Evolutionary conservation across 495 filamentous ascomycete genomes (phyloP).

Genomic region (Penicillium argentinense): DNA sequence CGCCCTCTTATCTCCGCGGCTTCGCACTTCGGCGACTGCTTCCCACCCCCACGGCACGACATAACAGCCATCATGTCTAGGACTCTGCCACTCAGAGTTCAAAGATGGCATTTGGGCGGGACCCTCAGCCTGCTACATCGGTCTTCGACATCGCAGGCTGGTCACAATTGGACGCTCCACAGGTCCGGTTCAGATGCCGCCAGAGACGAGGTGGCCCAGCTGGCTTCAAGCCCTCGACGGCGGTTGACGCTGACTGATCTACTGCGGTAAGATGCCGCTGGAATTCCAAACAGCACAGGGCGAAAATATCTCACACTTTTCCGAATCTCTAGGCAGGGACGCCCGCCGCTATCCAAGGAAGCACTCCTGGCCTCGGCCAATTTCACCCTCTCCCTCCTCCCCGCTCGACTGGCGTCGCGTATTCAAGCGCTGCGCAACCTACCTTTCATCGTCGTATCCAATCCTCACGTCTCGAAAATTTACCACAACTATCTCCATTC

Average conservation of each 20-base stretch:
- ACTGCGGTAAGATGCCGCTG: constrained; percentile 80
- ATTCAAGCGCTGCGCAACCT: constrained; percentile 90
- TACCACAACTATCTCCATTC: constrained; percentile 95
- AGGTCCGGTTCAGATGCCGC: constrained; percentile 41
- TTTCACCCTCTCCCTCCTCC: constrained; percentile 89
- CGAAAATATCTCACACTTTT: background rate
- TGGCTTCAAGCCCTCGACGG: constrained; percentile 77
- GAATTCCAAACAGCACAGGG: background rate
- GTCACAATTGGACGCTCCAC: constrained; percentile 17
- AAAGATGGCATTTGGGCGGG: background rate
- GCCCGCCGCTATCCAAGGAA: constrained; percentile 77
- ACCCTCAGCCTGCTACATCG: constrained; percentile 4
- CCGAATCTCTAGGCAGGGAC: constrained; percentile 66
- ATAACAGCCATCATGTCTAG: constrained; percentile 11
- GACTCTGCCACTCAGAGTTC: constrained; percentile 4
- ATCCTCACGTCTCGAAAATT: constrained; percentile 86
- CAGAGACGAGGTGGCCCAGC: constrained; percentile 71
- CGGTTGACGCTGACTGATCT: constrained; percentile 83
- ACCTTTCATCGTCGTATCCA: constrained; percentile 95
- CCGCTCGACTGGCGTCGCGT: constrained; percentile 89
- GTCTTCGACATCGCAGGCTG: constrained; percentile 16
- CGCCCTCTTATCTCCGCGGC: constrained; percentile 9
- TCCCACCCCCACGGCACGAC: background rate
- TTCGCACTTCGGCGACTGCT: background rate
- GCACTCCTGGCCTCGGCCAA: constrained; percentile 86